Conservation (phyloP, 768 basidiomycete species). For the Phaeolepiota aurea region DNA sequence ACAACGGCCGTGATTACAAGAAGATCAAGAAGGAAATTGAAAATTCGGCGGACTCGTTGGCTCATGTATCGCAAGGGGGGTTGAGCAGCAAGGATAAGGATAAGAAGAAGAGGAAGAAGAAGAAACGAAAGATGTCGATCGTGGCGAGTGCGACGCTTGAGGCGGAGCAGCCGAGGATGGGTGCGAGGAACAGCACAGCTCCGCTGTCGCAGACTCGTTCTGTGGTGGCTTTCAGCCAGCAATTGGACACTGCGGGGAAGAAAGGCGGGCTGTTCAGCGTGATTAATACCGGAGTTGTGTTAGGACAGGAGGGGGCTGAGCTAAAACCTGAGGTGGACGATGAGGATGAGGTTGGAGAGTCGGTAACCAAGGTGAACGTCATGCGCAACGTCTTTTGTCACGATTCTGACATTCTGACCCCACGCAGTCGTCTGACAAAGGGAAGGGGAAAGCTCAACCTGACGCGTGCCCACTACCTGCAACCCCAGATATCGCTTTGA, state of each 20-base stretch:
- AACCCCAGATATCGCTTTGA: conserved; percentile 1
- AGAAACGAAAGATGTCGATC: conserved; percentile 25
- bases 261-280: too few relatives aligned
- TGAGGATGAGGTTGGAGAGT: too few relatives aligned
- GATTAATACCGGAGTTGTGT: too few relatives aligned
- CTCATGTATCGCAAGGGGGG: neutral
- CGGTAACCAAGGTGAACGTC: too few relatives aligned
- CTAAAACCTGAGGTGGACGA: too few relatives aligned
- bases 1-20: conserved; percentile 19
- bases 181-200: neutral
- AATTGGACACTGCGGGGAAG: too few relatives aligned
- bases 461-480: neutral
- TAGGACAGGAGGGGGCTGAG: too few relatives aligned
- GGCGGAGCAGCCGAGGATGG: conserved; percentile 5
- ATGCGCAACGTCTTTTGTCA: too few relatives aligned
- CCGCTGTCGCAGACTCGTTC: neutral
- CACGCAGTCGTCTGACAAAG: conserved; percentile 24
- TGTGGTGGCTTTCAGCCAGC: too few relatives aligned
- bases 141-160: conserved; percentile 16
- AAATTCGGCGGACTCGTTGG: neutral
- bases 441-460: conserved; percentile 25
- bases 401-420: too few relatives aligned
- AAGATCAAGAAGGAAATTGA: conserved; percentile 20
- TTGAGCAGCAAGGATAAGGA: conserved; percentile 18
- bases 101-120: conserved; percentile 29